phyloP scores from a whole-genome alignment of 768 basidiomycete genomes.

The Pleurotus tuber-regium region DNA sequence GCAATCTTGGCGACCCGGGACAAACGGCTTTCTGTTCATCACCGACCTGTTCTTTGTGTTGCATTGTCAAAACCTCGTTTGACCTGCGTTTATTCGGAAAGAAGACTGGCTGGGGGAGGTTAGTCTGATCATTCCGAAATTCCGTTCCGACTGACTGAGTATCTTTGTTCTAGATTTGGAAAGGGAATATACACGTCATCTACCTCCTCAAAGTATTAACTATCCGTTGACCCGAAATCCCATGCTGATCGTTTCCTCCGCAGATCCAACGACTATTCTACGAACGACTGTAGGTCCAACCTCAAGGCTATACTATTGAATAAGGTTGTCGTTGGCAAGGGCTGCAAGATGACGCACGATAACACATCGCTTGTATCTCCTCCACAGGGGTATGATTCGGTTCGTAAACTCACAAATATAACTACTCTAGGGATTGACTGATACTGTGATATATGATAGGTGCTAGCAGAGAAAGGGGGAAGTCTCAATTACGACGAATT shows the following conservation, averaged over 20 bases:
- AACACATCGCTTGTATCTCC: conserved; percentile 52
- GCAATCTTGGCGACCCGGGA: conserved; percentile 63
- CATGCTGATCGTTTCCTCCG: neutral
- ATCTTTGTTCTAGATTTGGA: conserved; percentile 46
- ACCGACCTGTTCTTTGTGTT: conserved; percentile 57
- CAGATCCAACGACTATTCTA: conserved; percentile 72
- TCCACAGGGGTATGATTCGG: conserved; percentile 66
- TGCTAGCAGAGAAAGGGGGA: conserved; percentile 65
- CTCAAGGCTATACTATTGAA: conserved; percentile 70
- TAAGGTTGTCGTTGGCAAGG: conserved; percentile 71
- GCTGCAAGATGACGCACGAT: conserved; percentile 62
- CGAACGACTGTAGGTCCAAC: conserved; percentile 50
- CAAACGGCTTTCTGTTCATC: conserved; percentile 55
- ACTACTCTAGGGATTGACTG: no score
- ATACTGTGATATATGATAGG: conserved; percentile 40
- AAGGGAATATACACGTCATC: conserved; percentile 72
- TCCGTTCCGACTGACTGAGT: neutral
- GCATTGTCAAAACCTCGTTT: conserved; percentile 62
- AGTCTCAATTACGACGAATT: conserved; percentile 71
- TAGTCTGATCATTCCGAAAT: conserved; percentile 10
- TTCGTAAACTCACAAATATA: no score
- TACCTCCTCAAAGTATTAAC: conserved; percentile 65
- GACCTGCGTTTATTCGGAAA: conserved; percentile 62
- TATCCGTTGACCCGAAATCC: neutral
- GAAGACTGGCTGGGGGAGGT: conserved; percentile 75